phyloP scores from a whole-genome alignment of 768 basidiomycete species.

The Lepiota venenata region DNA sequence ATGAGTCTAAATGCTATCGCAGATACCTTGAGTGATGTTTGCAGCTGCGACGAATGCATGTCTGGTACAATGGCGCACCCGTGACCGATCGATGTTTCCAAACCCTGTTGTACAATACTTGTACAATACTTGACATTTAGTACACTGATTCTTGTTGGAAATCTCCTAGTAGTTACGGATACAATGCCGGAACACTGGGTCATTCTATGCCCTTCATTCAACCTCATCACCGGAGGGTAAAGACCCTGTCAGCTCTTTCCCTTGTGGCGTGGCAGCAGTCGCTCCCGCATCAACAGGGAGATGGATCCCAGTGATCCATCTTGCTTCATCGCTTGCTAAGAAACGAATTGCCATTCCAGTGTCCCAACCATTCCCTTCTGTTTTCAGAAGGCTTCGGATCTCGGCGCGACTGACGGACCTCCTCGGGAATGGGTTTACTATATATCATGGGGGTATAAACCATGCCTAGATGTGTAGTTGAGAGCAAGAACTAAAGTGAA shows the following conservation, averaged over 20 bases:
- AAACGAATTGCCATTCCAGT: conserved; percentile 36
- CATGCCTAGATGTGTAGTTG: conserved; percentile 26
- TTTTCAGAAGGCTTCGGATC: conserved; percentile 33
- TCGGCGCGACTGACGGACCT: conserved; percentile 32
- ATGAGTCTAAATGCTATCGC: conserved; percentile 1
- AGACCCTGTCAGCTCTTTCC: not conserved
- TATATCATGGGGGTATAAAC: conserved; percentile 41
- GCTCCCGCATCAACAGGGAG: conserved; percentile 40
- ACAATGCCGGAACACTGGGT: too few relatives aligned
- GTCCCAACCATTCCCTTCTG: conserved; percentile 44
- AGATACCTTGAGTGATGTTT: not conserved
- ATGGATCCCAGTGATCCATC: conserved; percentile 40
- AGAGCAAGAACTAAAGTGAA: too few relatives aligned
- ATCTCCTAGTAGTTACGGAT: not conserved
- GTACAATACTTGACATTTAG: not conserved
- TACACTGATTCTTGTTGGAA: not conserved
- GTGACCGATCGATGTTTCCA: not conserved
- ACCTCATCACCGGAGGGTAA: conserved; percentile 6
- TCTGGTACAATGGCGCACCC: not conserved
- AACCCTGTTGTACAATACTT: not conserved
- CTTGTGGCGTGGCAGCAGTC: conserved; percentile 26
- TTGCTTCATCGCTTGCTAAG: conserved; percentile 37
- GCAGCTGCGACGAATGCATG: conserved; percentile 5
- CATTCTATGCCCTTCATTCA: not conserved
- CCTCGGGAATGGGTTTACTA: conserved; percentile 29